phyloP scores from a whole-genome alignment of 805 yeast species.

The Candida ovalis region DNA sequence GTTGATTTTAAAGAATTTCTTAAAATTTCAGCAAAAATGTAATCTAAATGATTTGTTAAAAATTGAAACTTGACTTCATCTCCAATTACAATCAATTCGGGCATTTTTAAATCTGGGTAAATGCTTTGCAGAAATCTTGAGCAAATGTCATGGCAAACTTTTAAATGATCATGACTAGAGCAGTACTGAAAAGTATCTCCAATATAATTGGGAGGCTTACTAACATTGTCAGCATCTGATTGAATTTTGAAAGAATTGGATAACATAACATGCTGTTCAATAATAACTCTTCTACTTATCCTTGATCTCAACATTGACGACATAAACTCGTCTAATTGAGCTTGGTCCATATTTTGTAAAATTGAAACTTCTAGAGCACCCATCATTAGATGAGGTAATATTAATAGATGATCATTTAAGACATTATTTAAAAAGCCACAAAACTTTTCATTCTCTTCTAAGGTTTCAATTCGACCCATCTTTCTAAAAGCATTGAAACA shows the following conservation, averaged over 20 bases:
- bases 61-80: slow-evolving; percentile 73
- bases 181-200: slow-evolving; percentile 83
- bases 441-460: slow-evolving; percentile 74
- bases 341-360: slow-evolving; percentile 52
- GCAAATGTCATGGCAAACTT: slow-evolving; percentile 48
- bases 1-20: slow-evolving; percentile 86
- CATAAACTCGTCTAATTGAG: slow-evolving; percentile 67
- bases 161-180: slow-evolving; percentile 64
- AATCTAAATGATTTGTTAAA: slow-evolving; percentile 81
- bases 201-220: slow-evolving; percentile 50
- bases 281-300: slow-evolving; percentile 83
- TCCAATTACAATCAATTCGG: slow-evolving; percentile 75
- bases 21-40: slow-evolving; percentile 80
- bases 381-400: slow-evolving; percentile 86
- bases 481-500: slow-evolving; percentile 84
- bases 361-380: slow-evolving; percentile 84
- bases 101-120: slow-evolving; percentile 59
- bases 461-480: slow-evolving; percentile 59
- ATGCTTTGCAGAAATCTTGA: slow-evolving; percentile 48
- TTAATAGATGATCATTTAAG: slow-evolving; percentile 74
- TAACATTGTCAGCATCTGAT: slow-evolving; percentile 33
- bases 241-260: slow-evolving; percentile 53
- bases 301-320: slow-evolving; percentile 78
- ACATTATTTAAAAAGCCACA: slow-evolving; percentile 60
- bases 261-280: slow-evolving; percentile 85